phyloP scores from a whole-genome alignment of 192 early-diverging fungal species.

The Coemansia sp. region DNA sequence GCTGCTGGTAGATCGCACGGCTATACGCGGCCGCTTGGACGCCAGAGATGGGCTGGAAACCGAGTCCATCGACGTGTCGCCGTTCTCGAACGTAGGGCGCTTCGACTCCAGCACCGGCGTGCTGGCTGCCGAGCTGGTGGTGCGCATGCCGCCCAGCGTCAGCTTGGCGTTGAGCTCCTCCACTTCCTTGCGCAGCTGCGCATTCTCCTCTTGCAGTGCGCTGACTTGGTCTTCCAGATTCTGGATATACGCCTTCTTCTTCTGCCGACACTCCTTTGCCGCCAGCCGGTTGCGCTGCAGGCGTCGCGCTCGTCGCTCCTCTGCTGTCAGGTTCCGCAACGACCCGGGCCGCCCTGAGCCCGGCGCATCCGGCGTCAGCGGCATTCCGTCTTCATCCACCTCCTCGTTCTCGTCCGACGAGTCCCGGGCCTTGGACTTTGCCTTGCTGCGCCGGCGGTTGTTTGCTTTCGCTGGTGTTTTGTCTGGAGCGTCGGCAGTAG shows the following conservation, averaged over 20 bases:
- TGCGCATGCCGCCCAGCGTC: constrained; percentile 58
- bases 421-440: neutral
- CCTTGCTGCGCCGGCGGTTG: neutral
- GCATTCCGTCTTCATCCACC: constrained; percentile 24
- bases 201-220: constrained; percentile 64
- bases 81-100: neutral
- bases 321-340: constrained; percentile 55
- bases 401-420: constrained; percentile 15
- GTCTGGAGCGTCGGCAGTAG: neutral
- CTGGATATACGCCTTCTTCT: constrained; percentile 76
- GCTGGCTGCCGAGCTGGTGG: constrained; percentile 21
- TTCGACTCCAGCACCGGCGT: constrained; percentile 29
- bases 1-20: constrained; percentile 21
- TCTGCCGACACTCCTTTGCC: constrained; percentile 81
- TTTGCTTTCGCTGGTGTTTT: neutral
- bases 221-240: constrained; percentile 67
- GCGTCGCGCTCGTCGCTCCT: constrained; percentile 72
- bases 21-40: constrained; percentile 36
- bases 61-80: constrained; percentile 13
- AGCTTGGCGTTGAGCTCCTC: constrained; percentile 69
- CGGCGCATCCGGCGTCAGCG: constrained; percentile 50
- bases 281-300: constrained; percentile 75
- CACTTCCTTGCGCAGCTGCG: constrained; percentile 60
- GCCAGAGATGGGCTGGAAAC: constrained; percentile 18
- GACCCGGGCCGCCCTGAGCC: constrained; percentile 52